A percentile compares a stretch with the other conserved stretches of the same genome.
Evolutionary conservation across 2,329 filamentous ascomycete genomes (phyloP).

Genomic region (Salinomyces thailandicus): DNA sequence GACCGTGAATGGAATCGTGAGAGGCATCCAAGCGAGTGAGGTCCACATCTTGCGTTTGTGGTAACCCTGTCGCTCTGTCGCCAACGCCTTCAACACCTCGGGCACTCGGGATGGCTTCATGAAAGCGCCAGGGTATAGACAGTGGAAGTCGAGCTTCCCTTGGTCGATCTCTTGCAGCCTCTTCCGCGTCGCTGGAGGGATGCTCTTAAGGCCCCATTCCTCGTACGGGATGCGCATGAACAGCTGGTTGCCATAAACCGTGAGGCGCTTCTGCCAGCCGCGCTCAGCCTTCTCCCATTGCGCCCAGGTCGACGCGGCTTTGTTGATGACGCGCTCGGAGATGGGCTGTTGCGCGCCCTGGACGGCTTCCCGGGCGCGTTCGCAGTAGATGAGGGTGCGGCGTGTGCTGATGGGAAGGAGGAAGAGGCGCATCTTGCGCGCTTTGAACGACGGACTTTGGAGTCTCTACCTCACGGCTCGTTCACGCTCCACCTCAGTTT

Average conservation of each 20-base stretch:
- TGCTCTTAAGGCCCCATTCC: slow-evolving; percentile 95
- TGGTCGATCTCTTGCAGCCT: slow-evolving; percentile 53
- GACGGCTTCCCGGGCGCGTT: slow-evolving; percentile 45
- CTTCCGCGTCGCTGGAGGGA: slow-evolving; percentile 66
- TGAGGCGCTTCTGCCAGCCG: slow-evolving; percentile 78
- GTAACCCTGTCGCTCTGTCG: slow-evolving; percentile 67
- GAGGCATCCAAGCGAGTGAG: slow-evolving; percentile 72
- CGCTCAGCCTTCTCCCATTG: slow-evolving; percentile 65
- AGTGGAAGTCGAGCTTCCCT: slow-evolving; percentile 51
- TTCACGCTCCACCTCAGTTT: too few species aligned
- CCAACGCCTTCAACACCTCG: slow-evolving; percentile 57
- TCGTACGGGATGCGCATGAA: slow-evolving; percentile 85
- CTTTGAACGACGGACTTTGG: background rate
- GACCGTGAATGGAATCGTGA: slow-evolving; percentile 70
- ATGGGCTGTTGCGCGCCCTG: slow-evolving; percentile 45
- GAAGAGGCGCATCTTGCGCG: slow-evolving; percentile 70
- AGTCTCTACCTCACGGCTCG: too few species aligned
- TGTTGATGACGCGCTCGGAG: slow-evolving; percentile 59
- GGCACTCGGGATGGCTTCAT: slow-evolving; percentile 36
- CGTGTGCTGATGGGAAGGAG: slow-evolving; percentile 86
- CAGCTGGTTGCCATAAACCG: slow-evolving; percentile 74
- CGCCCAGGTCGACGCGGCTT: slow-evolving; percentile 69
- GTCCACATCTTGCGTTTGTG: slow-evolving; percentile 69
- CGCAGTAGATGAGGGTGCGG: slow-evolving; percentile 84
- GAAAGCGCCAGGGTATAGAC: slow-evolving; percentile 12